Base-by-base conservation (phyloP, 768 basidiomycete species). In the Lactifluus echinatus region DNA sequence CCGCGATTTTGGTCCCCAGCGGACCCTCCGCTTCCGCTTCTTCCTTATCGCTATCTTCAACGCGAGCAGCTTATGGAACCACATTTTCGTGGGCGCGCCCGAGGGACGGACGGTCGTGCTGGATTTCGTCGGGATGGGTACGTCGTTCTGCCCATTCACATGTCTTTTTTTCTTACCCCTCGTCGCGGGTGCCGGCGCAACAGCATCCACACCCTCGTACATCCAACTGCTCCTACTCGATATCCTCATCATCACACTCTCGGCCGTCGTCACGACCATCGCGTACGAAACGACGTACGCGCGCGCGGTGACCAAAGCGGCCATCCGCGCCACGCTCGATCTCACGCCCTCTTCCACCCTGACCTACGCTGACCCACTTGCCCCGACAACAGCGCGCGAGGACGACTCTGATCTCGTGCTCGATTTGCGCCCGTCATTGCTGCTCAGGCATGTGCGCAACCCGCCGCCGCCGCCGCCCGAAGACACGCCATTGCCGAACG, bases 61-160 rank as follows among this genome's bases (percentile, higher is more conserved):
- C 59, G 59, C 73, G 34, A 76, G 80, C 31, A 79, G 75, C 61
- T 58, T 90, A 36, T 87, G 83, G 80, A 72, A 71, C 34, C 89
- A 91, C 63, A 73, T 77, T 53, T 74, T 72, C 29, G 68, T 75
- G 37, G 78, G 79, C 4, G 71, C 79, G 51, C 68, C 75, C 28
- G 78, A 83, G 55, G 81, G 82, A n/a, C 75, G 83, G 63, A 73
- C 79, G 10, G 70, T 89, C 65, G 69, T 91, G 33, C 79, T 91
- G 58, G 88, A 90, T 67, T 90, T 90, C 65, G 78, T 90, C 56
- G 88, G 89, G 53, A 76, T 82, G 75, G 80, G 89, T 89, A 63
- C 49, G 83, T 75, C 28, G 8, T 26, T n/a, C n/a, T n/a, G n/a
- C n/a, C n/a, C 2, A 31, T 31, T 28, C n/a, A n/a, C n/a, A 50